Evolutionary conservation across 1,284 basidiomycete species (phyloP).

Genomic region (Cutaneotrichosporon spelunceum): DNA sequence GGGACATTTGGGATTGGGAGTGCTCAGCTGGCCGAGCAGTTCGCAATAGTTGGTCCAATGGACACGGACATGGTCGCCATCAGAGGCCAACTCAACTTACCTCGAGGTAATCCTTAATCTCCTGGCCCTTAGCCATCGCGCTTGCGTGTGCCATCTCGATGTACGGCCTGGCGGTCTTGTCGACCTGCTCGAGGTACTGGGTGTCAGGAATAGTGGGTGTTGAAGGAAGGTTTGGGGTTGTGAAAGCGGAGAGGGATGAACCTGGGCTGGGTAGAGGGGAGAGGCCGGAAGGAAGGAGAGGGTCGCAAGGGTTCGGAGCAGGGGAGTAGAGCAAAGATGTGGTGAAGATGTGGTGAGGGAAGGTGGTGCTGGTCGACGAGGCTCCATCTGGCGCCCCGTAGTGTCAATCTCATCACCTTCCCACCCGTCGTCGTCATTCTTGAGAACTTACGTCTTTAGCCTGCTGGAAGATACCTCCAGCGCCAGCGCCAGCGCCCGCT

Average conservation of each 20-base stretch:
- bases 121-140: constrained; percentile 38
- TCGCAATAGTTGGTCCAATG: no score
- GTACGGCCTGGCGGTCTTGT: constrained; percentile 25
- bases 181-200: constrained; percentile 33
- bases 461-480: background rate
- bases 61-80: no score
- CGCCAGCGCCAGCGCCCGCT: background rate
- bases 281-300: background rate
- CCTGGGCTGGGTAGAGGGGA: background rate
- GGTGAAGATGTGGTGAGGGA: background rate
- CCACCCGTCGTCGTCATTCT: background rate
- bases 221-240: background rate
- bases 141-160: constrained; percentile 34
- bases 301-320: background rate
- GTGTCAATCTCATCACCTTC: background rate
- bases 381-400: background rate
- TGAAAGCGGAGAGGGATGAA: no score
- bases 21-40: no score
- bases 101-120: constrained; percentile 44
- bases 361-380: background rate
- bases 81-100: constrained; percentile 25
- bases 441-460: constrained; percentile 6
- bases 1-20: no score
- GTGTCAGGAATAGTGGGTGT: background rate
- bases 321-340: no score